phyloP scores from a whole-genome alignment of 306 rosid species.

The Abrus precatorius region DNA sequence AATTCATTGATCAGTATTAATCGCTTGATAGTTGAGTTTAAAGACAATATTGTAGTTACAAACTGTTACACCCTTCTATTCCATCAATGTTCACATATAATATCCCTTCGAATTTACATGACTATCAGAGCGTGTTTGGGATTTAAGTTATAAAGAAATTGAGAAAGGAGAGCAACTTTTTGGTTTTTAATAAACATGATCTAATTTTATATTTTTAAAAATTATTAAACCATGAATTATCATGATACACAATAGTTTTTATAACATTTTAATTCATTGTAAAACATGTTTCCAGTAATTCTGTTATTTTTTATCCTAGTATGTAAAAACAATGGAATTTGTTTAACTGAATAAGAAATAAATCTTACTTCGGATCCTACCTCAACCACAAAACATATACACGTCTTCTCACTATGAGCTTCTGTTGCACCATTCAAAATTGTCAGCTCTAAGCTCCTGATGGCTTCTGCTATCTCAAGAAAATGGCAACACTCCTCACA shows the following conservation, averaged over 20 bases:
- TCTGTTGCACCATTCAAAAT: slow-evolving; percentile 87
- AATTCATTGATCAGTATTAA: slow-evolving; percentile 39
- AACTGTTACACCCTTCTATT: slow-evolving; percentile 15
- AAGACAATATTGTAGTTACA: not conserved
- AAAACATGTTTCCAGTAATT: no score
- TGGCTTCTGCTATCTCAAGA: slow-evolving; percentile 93
- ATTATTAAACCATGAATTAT: no score
- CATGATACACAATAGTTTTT: not conserved
- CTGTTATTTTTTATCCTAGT: no score
- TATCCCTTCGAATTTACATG: not conserved
- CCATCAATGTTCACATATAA: not conserved
- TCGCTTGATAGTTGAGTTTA: not conserved
- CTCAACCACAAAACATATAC: slow-evolving; percentile 94
- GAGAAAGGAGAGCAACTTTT: no score
- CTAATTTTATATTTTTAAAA: no score
- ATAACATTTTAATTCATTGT: not conserved
- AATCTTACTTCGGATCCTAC: slow-evolving; percentile 51
- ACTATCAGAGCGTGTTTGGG: no score
- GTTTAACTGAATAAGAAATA: slow-evolving; percentile 22
- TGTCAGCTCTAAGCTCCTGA: slow-evolving; percentile 81
- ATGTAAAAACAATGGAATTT: not conserved
- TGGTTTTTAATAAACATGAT: no score
- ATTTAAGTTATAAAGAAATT: no score
- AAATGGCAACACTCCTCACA: slow-evolving; percentile 94
- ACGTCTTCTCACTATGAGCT: slow-evolving; percentile 79